Base-by-base conservation (phyloP, 2,329 filamentous ascomycete species). In the Pyrenophora graminea region DNA sequence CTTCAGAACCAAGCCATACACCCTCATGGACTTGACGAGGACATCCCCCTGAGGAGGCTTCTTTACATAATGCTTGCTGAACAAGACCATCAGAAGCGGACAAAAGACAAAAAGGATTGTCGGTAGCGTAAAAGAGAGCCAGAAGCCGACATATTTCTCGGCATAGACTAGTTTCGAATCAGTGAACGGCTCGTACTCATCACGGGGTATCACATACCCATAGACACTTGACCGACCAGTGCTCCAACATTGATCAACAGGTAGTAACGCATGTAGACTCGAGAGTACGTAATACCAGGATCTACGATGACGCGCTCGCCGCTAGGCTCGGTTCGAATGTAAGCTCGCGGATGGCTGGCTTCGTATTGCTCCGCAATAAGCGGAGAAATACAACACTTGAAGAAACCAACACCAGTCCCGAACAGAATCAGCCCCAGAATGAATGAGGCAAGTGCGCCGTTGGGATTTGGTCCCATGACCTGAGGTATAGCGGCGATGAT, bases 61-160 rank as follows among this genome's bases (percentile, higher is more conserved):
- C 27, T 62, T 62, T 37, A 66, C 56, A 31, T 69, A 69, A 27
- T 61, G 49, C 39, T 65, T 68, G 37, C 55, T 61, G 37, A 65
- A 59, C 1, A 49, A 41, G 59, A 81, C 77, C 54, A 81, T 74
- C 38, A 79, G 70, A 39, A 89, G 75, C 2, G 86, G 86, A 38
- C 82, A 83, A 41, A 82, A 46, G 12, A 82, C 73, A 74, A 88
- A 87, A 58, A 89, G 73, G 27, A 77, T 66, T 0, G 86, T 89
- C 3, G 87, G 86, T 6, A 89, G 77, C 9, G 86, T 73, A 73
- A 80, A 90, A 0, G 87, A 80, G 13, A 89, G 78, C 84, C 85
- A 90, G 76, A 89, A 90, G 5, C 87, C 87, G 40, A 89, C 81
- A 53, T 88, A 89, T 66, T 88, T 86, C 70, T 90, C 88, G 1